Evolutionary conservation across 108 stramenopile species (phyloP).

Genomic region (Parmales sp.): DNA sequence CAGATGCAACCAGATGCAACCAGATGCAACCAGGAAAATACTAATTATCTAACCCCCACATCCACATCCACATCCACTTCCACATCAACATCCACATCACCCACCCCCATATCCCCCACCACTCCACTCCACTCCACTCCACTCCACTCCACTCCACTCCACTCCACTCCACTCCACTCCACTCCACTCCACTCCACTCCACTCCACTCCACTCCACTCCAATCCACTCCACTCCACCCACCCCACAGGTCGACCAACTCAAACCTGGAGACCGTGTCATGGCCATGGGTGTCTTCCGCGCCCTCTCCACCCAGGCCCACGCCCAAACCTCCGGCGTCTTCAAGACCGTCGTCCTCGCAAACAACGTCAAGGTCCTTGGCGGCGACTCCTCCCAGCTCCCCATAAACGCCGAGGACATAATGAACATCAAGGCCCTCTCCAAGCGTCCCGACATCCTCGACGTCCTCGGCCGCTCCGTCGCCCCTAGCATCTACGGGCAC

Average conservation of each 20-base stretch:
- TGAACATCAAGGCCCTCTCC: constrained; percentile 62
- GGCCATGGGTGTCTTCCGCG: constrained; percentile 82
- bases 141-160: no score
- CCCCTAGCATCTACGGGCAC: constrained; percentile 97
- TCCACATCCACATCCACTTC: no score
- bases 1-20: no score
- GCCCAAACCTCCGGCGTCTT: constrained; percentile 64
- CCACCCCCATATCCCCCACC: not conserved
- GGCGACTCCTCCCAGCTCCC: constrained; percentile 66
- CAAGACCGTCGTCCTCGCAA: constrained; percentile 88
- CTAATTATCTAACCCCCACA: no score
- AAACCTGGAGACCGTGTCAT: constrained; percentile 96
- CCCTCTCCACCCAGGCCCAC: constrained; percentile 47
- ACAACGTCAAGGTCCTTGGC: constrained; percentile 82
- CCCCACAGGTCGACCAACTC: no score
- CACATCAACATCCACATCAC: no score
- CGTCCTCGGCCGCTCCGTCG: constrained; percentile 70
- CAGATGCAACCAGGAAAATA: no score
- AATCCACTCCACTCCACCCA: no score
- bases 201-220: no score
- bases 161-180: no score
- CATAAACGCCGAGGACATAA: constrained; percentile 65
- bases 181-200: no score
- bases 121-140: no score
- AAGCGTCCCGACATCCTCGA: constrained; percentile 63